Conservation (phyloP, 768 basidiomycete species). For the Phylloporus rhodoxanthus region DNA sequence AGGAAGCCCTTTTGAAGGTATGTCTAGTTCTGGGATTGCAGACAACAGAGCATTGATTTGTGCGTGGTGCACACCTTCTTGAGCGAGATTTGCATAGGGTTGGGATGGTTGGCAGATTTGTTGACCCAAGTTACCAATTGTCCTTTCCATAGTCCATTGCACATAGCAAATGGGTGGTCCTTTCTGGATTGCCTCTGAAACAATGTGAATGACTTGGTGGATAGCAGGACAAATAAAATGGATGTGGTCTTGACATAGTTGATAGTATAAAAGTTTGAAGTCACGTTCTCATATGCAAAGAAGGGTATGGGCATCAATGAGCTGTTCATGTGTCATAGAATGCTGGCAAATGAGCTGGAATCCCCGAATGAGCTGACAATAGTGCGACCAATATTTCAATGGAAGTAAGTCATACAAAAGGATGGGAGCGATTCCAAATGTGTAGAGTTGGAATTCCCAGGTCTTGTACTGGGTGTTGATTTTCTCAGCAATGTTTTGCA, state of each 20-base stretch:
- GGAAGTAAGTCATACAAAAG: slow-evolving; percentile 17
- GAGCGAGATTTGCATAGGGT: not conserved
- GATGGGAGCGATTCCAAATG: slow-evolving; percentile 13
- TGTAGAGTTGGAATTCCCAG: slow-evolving; percentile 20
- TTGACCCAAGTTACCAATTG: slow-evolving; percentile 24
- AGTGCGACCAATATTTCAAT: slow-evolving; percentile 11
- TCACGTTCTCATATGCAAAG: slow-evolving; percentile 24
- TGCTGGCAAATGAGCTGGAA: slow-evolving; percentile 21
- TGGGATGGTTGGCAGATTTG: slow-evolving; percentile 15
- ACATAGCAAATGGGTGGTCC: not conserved
- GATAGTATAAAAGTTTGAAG: slow-evolving; percentile 28
- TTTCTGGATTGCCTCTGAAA: not conserved
- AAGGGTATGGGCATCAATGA: slow-evolving; percentile 10
- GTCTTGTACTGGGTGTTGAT: slow-evolving; percentile 28
- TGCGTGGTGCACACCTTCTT: not conserved
- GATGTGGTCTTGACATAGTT: slow-evolving; percentile 16
- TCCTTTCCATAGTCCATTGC: no score
- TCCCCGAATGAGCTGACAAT: slow-evolving; percentile 19
- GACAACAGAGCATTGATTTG: not conserved
- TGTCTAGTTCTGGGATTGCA: not conserved
- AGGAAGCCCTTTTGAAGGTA: not conserved
- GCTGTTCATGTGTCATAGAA: slow-evolving; percentile 8
- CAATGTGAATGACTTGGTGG: slow-evolving; percentile 27
- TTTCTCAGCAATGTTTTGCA: slow-evolving; percentile 22
- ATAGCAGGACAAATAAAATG: slow-evolving; percentile 29